phyloP scores from a whole-genome alignment of 176 grass and related monocot genomes.

The Triticum urartu region DNA sequence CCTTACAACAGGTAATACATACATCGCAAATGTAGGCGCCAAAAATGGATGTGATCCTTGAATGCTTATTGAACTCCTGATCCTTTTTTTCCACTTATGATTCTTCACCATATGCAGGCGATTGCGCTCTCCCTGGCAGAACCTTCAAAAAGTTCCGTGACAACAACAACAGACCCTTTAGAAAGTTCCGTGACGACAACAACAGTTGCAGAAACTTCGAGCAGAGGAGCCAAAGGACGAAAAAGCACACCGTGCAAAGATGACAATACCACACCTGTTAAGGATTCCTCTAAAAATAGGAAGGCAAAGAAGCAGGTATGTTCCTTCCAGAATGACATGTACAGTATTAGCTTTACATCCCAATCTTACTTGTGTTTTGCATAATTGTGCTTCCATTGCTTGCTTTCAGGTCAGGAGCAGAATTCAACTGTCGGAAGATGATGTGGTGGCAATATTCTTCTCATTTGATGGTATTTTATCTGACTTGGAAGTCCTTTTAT shows the following conservation, averaged over 20 bases:
- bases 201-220: constrained; percentile 6
- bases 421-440: constrained; percentile 89
- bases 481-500: not conserved
- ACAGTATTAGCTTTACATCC: not conserved
- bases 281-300: constrained; percentile 39
- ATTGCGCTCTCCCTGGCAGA: constrained; percentile 70
- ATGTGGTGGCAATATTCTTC: constrained; percentile 85
- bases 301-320: constrained; percentile 58
- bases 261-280: constrained; percentile 16
- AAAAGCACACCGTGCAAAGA: constrained; percentile 31
- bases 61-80: not conserved
- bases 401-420: constrained; percentile 64
- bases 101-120: constrained; percentile 51
- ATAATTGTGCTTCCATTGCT: constrained; percentile 5
- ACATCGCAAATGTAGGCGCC: not conserved
- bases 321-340: constrained; percentile 2
- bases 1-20: constrained; percentile 60
- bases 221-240: constrained; percentile 12
- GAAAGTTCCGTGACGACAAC: no score
- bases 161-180: constrained; percentile 11
- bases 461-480: constrained; percentile 73
- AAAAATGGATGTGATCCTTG: not conserved
- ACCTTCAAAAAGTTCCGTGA: constrained; percentile 7
- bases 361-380: not conserved
- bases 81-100: not conserved